Conservation (phyloP, 495 filamentous ascomycete genomes). For the Trichoderma reesei region DNA sequence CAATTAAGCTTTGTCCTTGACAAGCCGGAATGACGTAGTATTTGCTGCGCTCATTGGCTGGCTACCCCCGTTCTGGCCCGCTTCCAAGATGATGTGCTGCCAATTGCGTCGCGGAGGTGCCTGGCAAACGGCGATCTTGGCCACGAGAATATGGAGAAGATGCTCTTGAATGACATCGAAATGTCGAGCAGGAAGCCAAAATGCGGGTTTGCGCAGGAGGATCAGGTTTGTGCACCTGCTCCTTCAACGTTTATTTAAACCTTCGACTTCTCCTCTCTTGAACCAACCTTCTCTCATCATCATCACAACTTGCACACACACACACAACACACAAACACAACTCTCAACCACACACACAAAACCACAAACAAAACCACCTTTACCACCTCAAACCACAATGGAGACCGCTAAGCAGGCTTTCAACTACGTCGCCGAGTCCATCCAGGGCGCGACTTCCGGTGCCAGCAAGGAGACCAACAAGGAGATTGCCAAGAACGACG, state of each 20-base stretch:
- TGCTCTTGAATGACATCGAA: not conserved
- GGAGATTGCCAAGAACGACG: constrained; percentile 50
- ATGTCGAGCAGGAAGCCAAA: not conserved
- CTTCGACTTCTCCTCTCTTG: not conserved
- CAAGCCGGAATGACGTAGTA: not conserved
- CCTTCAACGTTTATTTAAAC: not conserved
- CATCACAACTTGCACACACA: constrained; percentile 13
- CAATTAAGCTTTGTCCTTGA: not conserved
- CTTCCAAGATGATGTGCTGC: not conserved
- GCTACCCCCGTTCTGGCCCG: not conserved
- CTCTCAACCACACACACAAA: constrained; percentile 12
- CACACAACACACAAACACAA: constrained; percentile 19
- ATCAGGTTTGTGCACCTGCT: not conserved
- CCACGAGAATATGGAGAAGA: not conserved
- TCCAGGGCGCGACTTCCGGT: constrained; percentile 35
- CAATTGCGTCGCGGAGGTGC: not conserved
- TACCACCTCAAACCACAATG: constrained; percentile 32
- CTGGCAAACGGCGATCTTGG: not conserved
- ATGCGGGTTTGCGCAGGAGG: not conserved
- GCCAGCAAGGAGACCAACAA: constrained; percentile 61
- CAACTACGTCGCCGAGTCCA: constrained; percentile 52
- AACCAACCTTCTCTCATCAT: constrained; percentile 13
- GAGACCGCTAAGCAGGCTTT: constrained; percentile 50
- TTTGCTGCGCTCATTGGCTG: not conserved
- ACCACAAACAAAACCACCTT: constrained; percentile 17